phyloP scores from a whole-genome alignment of 1,284 basidiomycete genomes.

The Puccinia triticina region DNA sequence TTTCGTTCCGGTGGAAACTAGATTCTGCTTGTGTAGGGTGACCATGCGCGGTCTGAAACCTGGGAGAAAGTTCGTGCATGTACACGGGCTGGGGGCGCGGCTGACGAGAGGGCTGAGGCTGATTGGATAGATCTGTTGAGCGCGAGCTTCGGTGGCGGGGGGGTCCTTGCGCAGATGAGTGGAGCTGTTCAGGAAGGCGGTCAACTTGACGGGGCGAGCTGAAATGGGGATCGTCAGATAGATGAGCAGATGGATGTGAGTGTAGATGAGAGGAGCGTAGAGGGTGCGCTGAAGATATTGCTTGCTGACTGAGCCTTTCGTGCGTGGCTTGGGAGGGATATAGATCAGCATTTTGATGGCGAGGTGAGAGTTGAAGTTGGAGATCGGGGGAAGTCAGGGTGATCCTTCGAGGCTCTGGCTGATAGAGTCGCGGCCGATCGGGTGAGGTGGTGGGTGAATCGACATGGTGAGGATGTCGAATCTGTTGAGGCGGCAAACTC shows the following conservation, averaged over 20 bases:
- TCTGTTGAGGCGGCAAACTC: neutral
- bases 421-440: slow-evolving; percentile 39
- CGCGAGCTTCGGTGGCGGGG: neutral
- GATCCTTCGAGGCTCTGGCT: slow-evolving; percentile 41
- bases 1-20: neutral
- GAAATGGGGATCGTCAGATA: neutral
- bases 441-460: slow-evolving; percentile 2
- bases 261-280: slow-evolving; percentile 5
- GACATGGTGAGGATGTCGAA: neutral
- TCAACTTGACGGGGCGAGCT: neutral
- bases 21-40: neutral
- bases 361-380: slow-evolving; percentile 14
- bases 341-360: slow-evolving; percentile 22
- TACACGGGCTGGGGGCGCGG: slow-evolving; percentile 7
- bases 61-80: neutral
- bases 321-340: slow-evolving; percentile 4
- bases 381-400: slow-evolving; percentile 15
- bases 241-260: neutral
- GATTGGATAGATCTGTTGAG: neutral
- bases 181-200: neutral
- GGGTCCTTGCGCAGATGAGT: neutral
- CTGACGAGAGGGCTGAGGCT: neutral
- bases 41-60: neutral
- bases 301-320: neutral
- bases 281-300: slow-evolving; percentile 14